phyloP scores from a whole-genome alignment of 2,329 filamentous ascomycete species.

The Mollisiaceae sp. region DNA sequence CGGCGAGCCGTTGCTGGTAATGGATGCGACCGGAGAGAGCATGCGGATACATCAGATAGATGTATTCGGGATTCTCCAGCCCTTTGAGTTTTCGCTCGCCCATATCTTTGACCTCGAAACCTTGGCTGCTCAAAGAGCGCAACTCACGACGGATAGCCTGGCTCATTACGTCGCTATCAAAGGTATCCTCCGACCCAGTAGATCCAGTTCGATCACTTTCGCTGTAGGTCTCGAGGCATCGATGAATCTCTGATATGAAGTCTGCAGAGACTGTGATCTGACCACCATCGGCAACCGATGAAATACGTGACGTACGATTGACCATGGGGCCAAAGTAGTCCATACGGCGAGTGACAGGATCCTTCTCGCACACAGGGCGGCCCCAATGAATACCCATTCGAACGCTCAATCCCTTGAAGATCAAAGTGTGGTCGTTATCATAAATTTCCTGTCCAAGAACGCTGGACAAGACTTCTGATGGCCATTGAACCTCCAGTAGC shows the following conservation, averaged over 20 bases:
- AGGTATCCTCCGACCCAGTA: constrained; percentile 72
- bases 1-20: constrained; percentile 54
- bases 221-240: constrained; percentile 86
- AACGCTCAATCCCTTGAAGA: constrained; percentile 93
- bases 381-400: constrained; percentile 98
- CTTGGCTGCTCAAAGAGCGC: constrained; percentile 83
- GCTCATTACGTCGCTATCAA: constrained; percentile 76
- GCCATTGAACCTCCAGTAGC: constrained; percentile 90
- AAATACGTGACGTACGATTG: constrained; percentile 94
- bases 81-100: constrained; percentile 96
- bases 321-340: constrained; percentile 99
- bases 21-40: constrained; percentile 80
- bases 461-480: constrained; percentile 87
- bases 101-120: constrained; percentile 96
- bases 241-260: constrained; percentile 94
- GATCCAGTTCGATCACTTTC: constrained; percentile 78
- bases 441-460: constrained; percentile 81
- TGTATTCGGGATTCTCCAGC: constrained; percentile 93
- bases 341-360: constrained; percentile 97
- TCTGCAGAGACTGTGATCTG: constrained; percentile 97
- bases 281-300: constrained; percentile 90
- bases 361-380: constrained; percentile 89
- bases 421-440: constrained; percentile 84
- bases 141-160: constrained; percentile 85
- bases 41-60: constrained; percentile 95